Base-by-base conservation (phyloP, 805 yeast species). In the Saccharomycopsis sp. region DNA sequence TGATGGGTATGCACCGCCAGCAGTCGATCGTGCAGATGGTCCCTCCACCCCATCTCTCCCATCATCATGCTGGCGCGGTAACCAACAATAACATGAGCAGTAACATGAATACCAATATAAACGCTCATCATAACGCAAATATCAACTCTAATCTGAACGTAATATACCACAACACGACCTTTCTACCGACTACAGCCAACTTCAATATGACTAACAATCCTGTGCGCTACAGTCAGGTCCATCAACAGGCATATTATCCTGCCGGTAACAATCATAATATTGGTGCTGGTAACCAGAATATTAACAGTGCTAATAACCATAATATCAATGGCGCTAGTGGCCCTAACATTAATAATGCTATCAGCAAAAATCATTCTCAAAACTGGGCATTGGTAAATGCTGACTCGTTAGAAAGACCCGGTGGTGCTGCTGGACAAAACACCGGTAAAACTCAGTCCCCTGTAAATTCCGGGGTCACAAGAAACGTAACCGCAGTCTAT, bases 311-410 rank as follows among this genome's bases (percentile, higher is more conserved):
- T 51, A 50, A 57, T 47, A 51, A 52, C 50, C 22, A 12, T 14
- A 2, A 38, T 52, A 25, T 19, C 47, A 38, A 1, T 22, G 22
- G 19, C 47, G 34, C 8, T 23, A 44, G 20, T 23, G 24, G n/a
- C 62, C 52, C 25, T 54, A 22, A 34, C 44, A 9, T 19, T 29
- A 55, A 24, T 35, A 49, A 8, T n/a, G 29, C 47, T 55, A 38
- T 49, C 19, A 14, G n/a, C 12, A 3, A 14, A 14, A 22, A 44
- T 17, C 50, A 44, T 14, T 34, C 35, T 14, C 53, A 23, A 50
- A 38, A 34, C 53, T 50, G 53, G 53, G 5, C 19, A 24, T 19
- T 24, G 35, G 22, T 29, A n/a, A 20, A 38, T 17, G 7, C 29
- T n/a, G 54, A 22, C 19, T 29, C 22, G n/a, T 29, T n/a, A 12